Evolutionary conservation across 805 yeast genomes (phyloP).

Genomic region (Nakazawaea wickerhamii): DNA sequence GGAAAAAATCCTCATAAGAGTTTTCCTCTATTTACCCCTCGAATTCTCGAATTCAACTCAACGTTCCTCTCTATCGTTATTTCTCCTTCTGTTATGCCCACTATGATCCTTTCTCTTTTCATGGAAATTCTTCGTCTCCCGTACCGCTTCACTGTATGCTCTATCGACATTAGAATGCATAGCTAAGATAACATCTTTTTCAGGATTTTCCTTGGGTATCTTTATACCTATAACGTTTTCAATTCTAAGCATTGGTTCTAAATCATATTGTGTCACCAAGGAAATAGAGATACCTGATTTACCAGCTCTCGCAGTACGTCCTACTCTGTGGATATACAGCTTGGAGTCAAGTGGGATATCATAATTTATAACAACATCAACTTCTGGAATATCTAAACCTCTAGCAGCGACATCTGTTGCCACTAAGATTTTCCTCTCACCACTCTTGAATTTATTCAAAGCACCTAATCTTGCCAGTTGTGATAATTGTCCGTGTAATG

Average conservation of each 20-base stretch:
- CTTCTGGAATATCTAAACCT: conserved; percentile 94
- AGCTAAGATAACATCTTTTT: conserved; percentile 69
- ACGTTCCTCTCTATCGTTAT: conserved; percentile 7
- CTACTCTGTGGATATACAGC: conserved; percentile 93
- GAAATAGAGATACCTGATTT: conserved; percentile 84
- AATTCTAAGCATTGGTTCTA: conserved; percentile 81
- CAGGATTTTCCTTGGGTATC: conserved; percentile 76
- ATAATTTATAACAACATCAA: conserved; percentile 82
- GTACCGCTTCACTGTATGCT: conserved; percentile 86
- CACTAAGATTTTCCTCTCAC: conserved; percentile 60
- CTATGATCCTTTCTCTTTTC: conserved; percentile 9
- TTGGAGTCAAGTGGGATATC: conserved; percentile 96
- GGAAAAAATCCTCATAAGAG: too few relatives aligned
- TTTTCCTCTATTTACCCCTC: too few relatives aligned
- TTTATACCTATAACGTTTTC: conserved; percentile 83
- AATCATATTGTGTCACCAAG: conserved; percentile 89
- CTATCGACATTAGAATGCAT: conserved; percentile 85
- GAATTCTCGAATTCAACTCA: too few relatives aligned
- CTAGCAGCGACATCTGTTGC: conserved; percentile 94
- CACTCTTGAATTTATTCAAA: conserved; percentile 71
- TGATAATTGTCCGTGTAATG: conserved; percentile 87
- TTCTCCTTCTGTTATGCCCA: conserved; percentile 5
- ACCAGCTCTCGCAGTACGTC: conserved; percentile 97
- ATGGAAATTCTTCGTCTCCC: conserved; percentile 66
- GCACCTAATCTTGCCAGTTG: conserved; percentile 84